Base-by-base conservation (phyloP, 208 protist genomes). In the Leishmania guyanensis region DNA sequence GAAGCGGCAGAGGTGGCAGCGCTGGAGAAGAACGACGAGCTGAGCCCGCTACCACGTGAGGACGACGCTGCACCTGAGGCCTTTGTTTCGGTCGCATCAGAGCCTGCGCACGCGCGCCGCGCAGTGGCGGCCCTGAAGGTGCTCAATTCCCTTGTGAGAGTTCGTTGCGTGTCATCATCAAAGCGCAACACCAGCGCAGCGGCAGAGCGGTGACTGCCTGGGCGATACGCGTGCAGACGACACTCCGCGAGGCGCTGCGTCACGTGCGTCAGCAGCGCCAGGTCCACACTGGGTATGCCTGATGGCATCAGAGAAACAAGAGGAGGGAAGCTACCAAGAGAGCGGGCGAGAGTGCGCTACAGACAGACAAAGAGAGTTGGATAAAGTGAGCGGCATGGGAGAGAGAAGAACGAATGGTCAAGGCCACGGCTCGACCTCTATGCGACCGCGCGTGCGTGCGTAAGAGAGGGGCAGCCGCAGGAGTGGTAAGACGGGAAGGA, bases 141-240 rank as follows among this genome's bases (percentile, higher is more conserved):
- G 50, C 64, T 36, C 29, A 86, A 6, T 9, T 75, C 69, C 0
- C 16, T 43, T 2, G 69, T 71, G n/a, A 90, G 64, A 58, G 68
- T 64, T 6, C 78, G 82, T 50, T 93, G 90, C 17, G 85, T 77
- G 3, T 72, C 78, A 46, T 91, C 87, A n/a, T 84, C 87, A 68
- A 96, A 96, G 74, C 93, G 89, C 1, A 96, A 82, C 36, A 96
- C 79, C 29, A 96, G 78, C 17, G 91, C 93, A 2, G 80, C 77
- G 54, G 91, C 86, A 43, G 85, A 84, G 68, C 93, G 91, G 48
- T 66, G 82, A 3, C 43, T 8, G 48, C 90, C 89, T 1, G 93
- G 93, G 53, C 69, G 29, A 79, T 95, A 96, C 20, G 85, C 86
- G 70, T 91, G 77, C 29, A 96, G 84, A 3, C 85, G 82, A 9